Conservation (phyloP, 208 protist species). For the Blastocrithidia nonstop region DNA sequence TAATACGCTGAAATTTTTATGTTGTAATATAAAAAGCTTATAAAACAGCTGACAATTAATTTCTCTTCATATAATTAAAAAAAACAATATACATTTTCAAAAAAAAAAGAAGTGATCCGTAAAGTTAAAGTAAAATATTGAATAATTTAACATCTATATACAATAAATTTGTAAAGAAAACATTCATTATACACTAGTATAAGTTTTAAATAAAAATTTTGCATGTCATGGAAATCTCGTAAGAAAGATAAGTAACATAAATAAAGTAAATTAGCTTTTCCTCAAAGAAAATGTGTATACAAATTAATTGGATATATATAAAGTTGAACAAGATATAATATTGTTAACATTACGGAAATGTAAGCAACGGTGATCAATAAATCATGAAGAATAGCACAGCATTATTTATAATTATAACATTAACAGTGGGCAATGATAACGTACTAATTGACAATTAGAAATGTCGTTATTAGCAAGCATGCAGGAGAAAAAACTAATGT, state of each 20-base stretch:
- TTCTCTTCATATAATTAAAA: constrained; percentile 1
- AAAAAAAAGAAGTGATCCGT: background rate
- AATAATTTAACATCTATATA: constrained; percentile 2
- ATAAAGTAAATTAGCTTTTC: background rate
- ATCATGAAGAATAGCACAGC: too few species aligned
- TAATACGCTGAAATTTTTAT: background rate
- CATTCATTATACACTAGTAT: background rate
- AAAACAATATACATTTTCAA: too few species aligned
- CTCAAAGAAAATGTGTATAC: background rate
- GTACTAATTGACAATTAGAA: background rate
- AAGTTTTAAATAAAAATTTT: background rate
- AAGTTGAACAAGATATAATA: background rate
- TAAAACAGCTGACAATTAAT: background rate
- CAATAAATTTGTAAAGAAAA: background rate
- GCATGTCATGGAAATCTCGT: background rate
- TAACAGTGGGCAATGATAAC: constrained; percentile 1
- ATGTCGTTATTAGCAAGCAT: too few species aligned
- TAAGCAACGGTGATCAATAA: background rate
- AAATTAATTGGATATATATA: constrained; percentile 1
- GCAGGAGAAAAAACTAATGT: constrained; percentile 1
- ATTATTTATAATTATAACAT: constrained; percentile 4
- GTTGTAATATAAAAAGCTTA: background rate
- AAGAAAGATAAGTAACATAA: constrained; percentile 3
- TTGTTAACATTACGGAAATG: background rate
- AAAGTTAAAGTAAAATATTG: background rate